These are phyloP conservation scores for Gentiana dahurica DNA, from an alignment of 257 asterid species.

Conservation along the genomic window DNA sequence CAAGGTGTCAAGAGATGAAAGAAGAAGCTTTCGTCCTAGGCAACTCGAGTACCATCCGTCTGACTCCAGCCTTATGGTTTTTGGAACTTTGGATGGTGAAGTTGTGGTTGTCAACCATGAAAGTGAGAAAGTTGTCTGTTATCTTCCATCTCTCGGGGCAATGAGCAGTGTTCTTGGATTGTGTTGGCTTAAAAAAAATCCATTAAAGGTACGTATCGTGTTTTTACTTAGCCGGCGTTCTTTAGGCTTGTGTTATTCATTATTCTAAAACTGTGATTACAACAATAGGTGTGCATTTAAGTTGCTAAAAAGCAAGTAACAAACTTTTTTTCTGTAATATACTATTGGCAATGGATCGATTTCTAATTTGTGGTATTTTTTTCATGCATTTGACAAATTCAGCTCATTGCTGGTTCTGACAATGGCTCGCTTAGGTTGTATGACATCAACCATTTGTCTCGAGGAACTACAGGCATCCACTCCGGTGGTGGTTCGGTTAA, in stretches of 20 bases:
- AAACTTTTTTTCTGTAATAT: background rate
- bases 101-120: slow-evolving; percentile 80
- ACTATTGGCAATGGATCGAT: slow-evolving; percentile 1
- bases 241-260: background rate
- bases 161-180: slow-evolving; percentile 82
- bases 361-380: slow-evolving; percentile 5
- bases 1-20: slow-evolving; percentile 42
- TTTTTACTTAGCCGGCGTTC: background rate
- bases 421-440: slow-evolving; percentile 75
- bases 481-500: slow-evolving; percentile 30
- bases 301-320: background rate
- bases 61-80: slow-evolving; percentile 87
- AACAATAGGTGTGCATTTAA: no score
- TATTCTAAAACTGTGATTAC: background rate
- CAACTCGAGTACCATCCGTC: slow-evolving; percentile 96
- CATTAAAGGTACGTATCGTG: slow-evolving; percentile 53
- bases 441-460: slow-evolving; percentile 42
- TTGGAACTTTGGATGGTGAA: slow-evolving; percentile 93
- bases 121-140: slow-evolving; percentile 57
- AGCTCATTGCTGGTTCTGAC: slow-evolving; percentile 96
- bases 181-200: slow-evolving; percentile 80
- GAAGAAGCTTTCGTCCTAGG: slow-evolving; percentile 72
- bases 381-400: slow-evolving; percentile 21
- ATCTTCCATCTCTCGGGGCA: slow-evolving; percentile 80
- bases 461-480: slow-evolving; percentile 33